Percentiles rank a stretch among this genome's conserved stretches.
phyloP scores from a whole-genome alignment of 345 rosid species.

The Garcia nutans region DNA sequence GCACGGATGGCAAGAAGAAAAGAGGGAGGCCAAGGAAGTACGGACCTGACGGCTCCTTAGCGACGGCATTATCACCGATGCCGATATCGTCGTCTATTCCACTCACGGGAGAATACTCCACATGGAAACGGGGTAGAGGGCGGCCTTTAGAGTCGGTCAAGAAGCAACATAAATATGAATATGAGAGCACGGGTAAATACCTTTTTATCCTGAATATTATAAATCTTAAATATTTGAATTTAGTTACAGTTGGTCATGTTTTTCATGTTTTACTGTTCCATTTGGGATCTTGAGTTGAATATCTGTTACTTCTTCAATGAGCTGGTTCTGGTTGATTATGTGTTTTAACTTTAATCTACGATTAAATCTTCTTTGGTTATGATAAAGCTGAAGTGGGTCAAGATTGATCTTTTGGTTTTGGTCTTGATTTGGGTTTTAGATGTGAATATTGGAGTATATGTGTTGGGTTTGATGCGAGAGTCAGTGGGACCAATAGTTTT shows the following conservation, averaged over 20 bases:
- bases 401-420: constrained; percentile 17
- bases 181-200: constrained; percentile 54
- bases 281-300: constrained; percentile 22
- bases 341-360: background rate
- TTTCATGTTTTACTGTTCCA: constrained; percentile 30
- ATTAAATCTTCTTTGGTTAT: constrained; percentile 7
- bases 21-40: constrained; percentile 92
- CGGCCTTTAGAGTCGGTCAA: constrained; percentile 44
- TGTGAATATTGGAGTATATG: constrained; percentile 27
- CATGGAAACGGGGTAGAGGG: constrained; percentile 63
- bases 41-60: constrained; percentile 59
- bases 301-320: constrained; percentile 15
- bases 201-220: background rate
- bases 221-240: background rate
- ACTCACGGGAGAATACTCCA: constrained; percentile 46
- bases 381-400: constrained; percentile 20
- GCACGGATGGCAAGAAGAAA: constrained; percentile 62
- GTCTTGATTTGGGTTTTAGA: constrained; percentile 14
- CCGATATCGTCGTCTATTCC: constrained; percentile 90
- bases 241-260: constrained; percentile 9
- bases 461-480: constrained; percentile 46
- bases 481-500: constrained; percentile 60
- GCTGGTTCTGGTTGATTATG: constrained; percentile 1
- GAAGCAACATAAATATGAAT: constrained; percentile 53
- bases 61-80: constrained; percentile 71